phyloP scores from a whole-genome alignment of 768 basidiomycete genomes.

The Lyophyllum atratum region DNA sequence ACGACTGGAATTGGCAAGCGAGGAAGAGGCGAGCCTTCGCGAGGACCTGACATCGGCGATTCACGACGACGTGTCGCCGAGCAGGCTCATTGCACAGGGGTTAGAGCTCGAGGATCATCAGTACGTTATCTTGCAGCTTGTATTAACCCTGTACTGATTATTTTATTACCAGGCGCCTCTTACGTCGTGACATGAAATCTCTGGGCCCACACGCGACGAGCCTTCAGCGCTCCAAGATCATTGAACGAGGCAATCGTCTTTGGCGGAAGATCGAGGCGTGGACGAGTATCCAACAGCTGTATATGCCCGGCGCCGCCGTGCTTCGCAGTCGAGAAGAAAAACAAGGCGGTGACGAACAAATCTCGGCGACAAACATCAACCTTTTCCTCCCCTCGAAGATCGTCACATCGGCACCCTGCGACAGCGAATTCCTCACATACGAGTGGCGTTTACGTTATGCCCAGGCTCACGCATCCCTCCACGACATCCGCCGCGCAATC shows the following conservation, averaged over 20 bases:
- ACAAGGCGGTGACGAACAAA: conserved; percentile 11
- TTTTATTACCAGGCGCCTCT: conserved; percentile 9
- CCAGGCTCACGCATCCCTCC: conserved; percentile 29
- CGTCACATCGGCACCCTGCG: background rate
- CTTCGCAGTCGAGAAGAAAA: conserved; percentile 2
- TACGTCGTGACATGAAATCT: conserved; percentile 11
- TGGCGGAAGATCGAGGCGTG: conserved; percentile 26
- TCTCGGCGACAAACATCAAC: conserved; percentile 17
- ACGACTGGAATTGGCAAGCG: background rate
- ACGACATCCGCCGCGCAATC: conserved; percentile 28
- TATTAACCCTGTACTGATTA: background rate
- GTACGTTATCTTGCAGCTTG: conserved; percentile 13
- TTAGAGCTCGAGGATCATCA: conserved; percentile 33
- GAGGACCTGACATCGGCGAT: background rate
- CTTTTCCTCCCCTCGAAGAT: conserved; percentile 3
- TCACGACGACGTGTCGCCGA: conserved; percentile 12
- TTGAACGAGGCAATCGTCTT: conserved; percentile 21
- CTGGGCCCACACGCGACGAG: conserved; percentile 25
- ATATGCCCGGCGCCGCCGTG: conserved; percentile 22
- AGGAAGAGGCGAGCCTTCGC: too few species aligned
- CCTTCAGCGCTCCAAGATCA: conserved; percentile 27
- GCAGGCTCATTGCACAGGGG: conserved; percentile 26
- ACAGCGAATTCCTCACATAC: conserved; percentile 9
- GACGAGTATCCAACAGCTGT: conserved; percentile 24
- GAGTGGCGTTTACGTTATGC: conserved; percentile 29